A percentile compares a stretch with the other conserved stretches of the same genome.
Conservation (phyloP, 441 rosid genomes). For the Pelargonium cotyledonis region DNA sequence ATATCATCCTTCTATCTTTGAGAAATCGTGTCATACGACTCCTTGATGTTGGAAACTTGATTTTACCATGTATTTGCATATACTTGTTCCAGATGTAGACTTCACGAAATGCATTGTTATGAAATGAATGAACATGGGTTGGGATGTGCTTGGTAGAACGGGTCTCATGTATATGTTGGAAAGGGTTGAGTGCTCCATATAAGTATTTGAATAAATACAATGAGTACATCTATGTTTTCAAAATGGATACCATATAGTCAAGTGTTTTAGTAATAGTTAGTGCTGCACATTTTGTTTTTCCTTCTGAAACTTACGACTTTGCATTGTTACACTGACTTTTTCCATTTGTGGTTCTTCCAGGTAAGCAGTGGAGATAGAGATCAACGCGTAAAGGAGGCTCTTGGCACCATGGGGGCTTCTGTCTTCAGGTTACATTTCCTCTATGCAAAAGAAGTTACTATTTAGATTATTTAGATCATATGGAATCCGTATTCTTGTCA, state of each 20-base stretch:
- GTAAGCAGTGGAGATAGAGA: slow-evolving; percentile 72
- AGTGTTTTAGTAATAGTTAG: neutral
- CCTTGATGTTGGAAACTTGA: neutral
- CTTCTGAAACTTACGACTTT: neutral
- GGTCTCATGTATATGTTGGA: neutral
- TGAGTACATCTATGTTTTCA: neutral
- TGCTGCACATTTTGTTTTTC: neutral
- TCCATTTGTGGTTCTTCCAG: slow-evolving; percentile 32
- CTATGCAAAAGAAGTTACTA: slow-evolving; percentile 14
- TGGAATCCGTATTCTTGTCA: neutral
- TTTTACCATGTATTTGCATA: neutral
- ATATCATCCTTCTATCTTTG: neutral
- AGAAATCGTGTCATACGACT: neutral
- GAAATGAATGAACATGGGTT: slow-evolving; percentile 6
- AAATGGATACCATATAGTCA: neutral
- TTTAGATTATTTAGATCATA: neutral
- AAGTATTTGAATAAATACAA: neutral
- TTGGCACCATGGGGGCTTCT: slow-evolving; percentile 94
- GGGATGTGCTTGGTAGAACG: neutral
- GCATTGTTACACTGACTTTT: neutral
- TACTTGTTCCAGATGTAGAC: neutral
- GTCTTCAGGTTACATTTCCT: slow-evolving; percentile 69
- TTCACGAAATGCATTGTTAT: neutral
- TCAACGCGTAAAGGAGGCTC: slow-evolving; percentile 76
- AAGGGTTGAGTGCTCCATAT: neutral